phyloP scores from a whole-genome alignment of 2,329 filamentous ascomycete species.

The Pseudocercospora macadamiae region DNA sequence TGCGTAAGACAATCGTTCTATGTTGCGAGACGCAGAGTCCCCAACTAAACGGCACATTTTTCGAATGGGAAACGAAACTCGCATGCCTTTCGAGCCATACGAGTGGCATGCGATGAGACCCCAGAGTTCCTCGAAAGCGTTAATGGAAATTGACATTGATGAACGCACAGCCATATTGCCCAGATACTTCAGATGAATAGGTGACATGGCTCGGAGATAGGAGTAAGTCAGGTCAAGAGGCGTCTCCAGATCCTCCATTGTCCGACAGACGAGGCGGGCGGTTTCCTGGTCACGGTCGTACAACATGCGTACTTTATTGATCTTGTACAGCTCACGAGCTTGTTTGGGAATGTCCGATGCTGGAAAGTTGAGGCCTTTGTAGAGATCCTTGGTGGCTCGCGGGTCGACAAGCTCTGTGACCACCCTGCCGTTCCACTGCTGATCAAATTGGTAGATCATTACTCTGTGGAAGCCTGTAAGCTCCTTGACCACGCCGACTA shows the following conservation, averaged over 20 bases:
- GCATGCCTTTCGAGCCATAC: constrained; percentile 77
- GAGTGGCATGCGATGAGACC: constrained; percentile 84
- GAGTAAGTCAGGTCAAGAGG: constrained; percentile 83
- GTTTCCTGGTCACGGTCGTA: constrained; percentile 84
- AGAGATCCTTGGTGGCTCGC: constrained; percentile 76
- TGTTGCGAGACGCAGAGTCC: constrained; percentile 82
- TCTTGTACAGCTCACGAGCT: constrained; percentile 82
- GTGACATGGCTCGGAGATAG: constrained; percentile 86
- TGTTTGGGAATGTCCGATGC: constrained; percentile 85
- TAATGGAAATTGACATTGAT: constrained; percentile 93
- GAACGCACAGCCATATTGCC: constrained; percentile 88
- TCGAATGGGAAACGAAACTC: constrained; percentile 87
- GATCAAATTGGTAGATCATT: constrained; percentile 91
- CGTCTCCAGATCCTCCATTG: constrained; percentile 69
- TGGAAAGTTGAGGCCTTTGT: constrained; percentile 85
- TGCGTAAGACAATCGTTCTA: constrained; percentile 84
- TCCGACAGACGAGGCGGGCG: constrained; percentile 78
- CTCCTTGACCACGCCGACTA: constrained; percentile 86
- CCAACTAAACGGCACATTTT: constrained; percentile 91
- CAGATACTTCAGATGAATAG: constrained; percentile 85
- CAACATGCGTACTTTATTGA: constrained; percentile 85
- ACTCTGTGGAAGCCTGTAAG: constrained; percentile 88
- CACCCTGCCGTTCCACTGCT: constrained; percentile 78
- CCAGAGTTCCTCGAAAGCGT: constrained; percentile 83
- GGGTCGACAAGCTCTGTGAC: constrained; percentile 87